These are phyloP conservation scores for Alternaria brassicicola DNA, from an alignment of 2,329 filamentous ascomycete species.

Conservation along the genomic window DNA sequence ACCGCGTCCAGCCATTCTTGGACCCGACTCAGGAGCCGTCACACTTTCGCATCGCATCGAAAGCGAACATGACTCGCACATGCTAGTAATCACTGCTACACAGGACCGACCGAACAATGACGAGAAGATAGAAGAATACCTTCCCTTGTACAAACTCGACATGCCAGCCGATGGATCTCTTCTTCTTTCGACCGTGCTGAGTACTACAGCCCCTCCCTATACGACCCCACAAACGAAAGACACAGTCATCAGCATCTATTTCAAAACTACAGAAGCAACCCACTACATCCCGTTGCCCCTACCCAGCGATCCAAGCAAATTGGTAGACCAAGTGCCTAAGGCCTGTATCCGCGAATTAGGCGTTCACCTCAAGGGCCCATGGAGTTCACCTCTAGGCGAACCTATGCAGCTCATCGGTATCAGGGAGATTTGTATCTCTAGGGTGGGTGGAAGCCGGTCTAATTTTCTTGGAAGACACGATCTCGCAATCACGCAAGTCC, in stretches of 20 bases:
- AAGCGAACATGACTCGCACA: conserved; percentile 2
- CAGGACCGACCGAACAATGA: neutral
- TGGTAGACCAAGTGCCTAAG: neutral
- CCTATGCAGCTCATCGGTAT: conserved; percentile 13
- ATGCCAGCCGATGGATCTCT: conserved; percentile 40
- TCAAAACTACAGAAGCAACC: conserved; percentile 17
- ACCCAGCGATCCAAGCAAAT: neutral
- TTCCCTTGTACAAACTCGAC: conserved; percentile 43
- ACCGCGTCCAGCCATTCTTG: conserved; percentile 20
- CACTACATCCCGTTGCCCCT: conserved; percentile 2
- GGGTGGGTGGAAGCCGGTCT: too few relatives aligned
- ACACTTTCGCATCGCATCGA: conserved; percentile 24
- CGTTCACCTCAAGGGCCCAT: conserved; percentile 17
- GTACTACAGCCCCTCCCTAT: neutral
- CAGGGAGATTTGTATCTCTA: conserved; percentile 27
- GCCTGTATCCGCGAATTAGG: conserved; percentile 35
- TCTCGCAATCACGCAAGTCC: conserved; percentile 19
- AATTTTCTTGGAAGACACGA: neutral
- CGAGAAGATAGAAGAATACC: conserved; percentile 8
- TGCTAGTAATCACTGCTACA: conserved; percentile 26
- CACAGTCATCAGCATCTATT: conserved; percentile 17
- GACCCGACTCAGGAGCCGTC: neutral
- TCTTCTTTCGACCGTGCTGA: conserved; percentile 5
- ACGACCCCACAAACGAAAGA: neutral
- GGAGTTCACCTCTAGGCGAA: neutral